Base-by-base conservation (phyloP, 1,139 yeast genomes). In the Yamadazyma jaroonii region DNA sequence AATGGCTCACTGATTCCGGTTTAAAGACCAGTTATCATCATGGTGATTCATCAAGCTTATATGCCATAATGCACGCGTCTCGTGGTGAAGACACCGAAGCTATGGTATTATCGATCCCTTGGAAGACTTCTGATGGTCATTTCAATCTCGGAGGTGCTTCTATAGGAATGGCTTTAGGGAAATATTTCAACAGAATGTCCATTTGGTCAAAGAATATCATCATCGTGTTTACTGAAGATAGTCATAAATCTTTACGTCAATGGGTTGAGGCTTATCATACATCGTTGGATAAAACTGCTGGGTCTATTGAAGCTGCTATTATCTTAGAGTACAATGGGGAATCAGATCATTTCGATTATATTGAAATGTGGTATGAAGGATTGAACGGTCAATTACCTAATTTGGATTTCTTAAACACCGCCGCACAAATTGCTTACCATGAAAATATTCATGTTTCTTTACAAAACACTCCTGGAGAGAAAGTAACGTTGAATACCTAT, bases 251-350 rank as follows among this genome's bases (percentile, higher is more conserved):
- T 1, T 67, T 92, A 43, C 68, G 96, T 44, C 67, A 82, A 1
- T 94, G 97, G 97, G 96, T 92, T 4, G 87, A 86, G 42, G 97
- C 96, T 0, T 94, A 94, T 58, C 97, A 94, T 55, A 81, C 88
- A 0, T 68, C 84, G 0, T 67, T 94, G 54, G 95, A 88, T 50
- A 70, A 81, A 39, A 89, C 97, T 1, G 97, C 95, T n/a, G 99
- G 99, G 0, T 79, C 94, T 0, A 85, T 94, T 35, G 97, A 92
- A 50, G 88, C 95, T 24, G 98, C 97, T 0, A 57, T 92, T 4
- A 84, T 90, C 15, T 54, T 94, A 46, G 98, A 94, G 57, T 88
- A 77, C 53, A 81, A 94, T 2, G 75, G 83, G 2, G 66, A 62
- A 8, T 56, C 63, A 5, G 97, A 90, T 56, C 72, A 78, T 50